Conservation (phyloP, 805 yeast genomes). For the Candida tibetensis region DNA sequence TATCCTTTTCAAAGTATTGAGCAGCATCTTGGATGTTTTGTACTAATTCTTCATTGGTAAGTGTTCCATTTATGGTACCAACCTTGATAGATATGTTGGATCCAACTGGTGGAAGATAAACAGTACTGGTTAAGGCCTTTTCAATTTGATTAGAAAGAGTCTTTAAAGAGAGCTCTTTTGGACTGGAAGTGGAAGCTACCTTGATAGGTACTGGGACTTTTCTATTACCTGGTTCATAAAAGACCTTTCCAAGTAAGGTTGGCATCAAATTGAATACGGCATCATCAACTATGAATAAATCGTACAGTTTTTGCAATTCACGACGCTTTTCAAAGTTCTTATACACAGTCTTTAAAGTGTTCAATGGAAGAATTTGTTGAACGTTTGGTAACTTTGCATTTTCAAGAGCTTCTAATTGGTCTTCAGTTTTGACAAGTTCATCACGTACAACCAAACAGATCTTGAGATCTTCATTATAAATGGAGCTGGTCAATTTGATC, state of each 20-base stretch:
- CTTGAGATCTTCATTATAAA: constrained; percentile 35
- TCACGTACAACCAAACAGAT: constrained; percentile 74
- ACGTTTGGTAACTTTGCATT: constrained; percentile 45
- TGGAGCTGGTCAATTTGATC: constrained; percentile 46
- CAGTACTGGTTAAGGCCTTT: constrained; percentile 56
- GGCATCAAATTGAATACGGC: constrained; percentile 79
- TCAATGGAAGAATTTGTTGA: constrained; percentile 60
- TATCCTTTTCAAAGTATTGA: constrained; percentile 41
- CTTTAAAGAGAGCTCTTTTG: constrained; percentile 43
- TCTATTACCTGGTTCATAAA: constrained; percentile 47
- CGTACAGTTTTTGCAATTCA: constrained; percentile 63
- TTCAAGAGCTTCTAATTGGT: constrained; percentile 46
- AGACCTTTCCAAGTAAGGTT: constrained; percentile 74
- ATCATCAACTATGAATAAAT: constrained; percentile 82
- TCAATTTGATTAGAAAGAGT: constrained; percentile 59
- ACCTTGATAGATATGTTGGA: constrained; percentile 61
- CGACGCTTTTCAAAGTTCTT: constrained; percentile 88
- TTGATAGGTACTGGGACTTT: constrained; percentile 70
- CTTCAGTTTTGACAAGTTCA: constrained; percentile 42
- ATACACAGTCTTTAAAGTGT: constrained; percentile 77
- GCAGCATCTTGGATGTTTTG: constrained; percentile 61
- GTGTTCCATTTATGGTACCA: constrained; percentile 48
- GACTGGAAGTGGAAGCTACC: constrained; percentile 30
- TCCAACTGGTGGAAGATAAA: constrained; percentile 70
- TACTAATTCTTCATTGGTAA: constrained; percentile 48